Base-by-base conservation (phyloP, 345 rosid genomes). In the Populus alba region DNA sequence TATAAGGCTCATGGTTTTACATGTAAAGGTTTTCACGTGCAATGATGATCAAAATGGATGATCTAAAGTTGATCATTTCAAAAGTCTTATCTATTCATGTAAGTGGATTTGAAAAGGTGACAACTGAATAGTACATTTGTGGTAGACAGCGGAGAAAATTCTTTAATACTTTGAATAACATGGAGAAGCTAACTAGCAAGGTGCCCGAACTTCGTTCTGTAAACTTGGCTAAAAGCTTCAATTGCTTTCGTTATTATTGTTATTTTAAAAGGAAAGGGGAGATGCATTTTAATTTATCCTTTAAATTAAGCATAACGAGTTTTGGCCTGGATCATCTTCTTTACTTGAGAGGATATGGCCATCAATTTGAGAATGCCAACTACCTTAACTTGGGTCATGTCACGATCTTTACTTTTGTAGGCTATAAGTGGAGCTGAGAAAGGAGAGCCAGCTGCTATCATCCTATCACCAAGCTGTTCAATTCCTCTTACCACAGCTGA, bases 361-460 rank as follows among this genome's bases (percentile, higher is more conserved):
- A 25, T 39, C 20, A 66, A 12, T 18, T 55, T 38, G 5, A 66
- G 20, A 59, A 68, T 41, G 41, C 37, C 18, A 65, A 47, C 7
- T 49, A 6, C n/a, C 22, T 5, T 11, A 25, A 22, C 37, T 37
- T 74, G 41, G 5, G 29, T 22, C 7, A 25, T 63, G 31, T 76
- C 55, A 31, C 53, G 62, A 37, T 66, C 71, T 51, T 67, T 45
- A 75, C 51, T 72, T 81, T 7, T 73, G 79, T 85, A 93, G 98
- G 86, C 85, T 66, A 83, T 93, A 22, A 85, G 83, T 87, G 98
- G 99, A 81, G 87, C 91, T 70, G 99, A 95, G 86, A 93, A 93
- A 87, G 99, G 99, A 80, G 99, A 95, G 84, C 89, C 90, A 76
- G 95, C 99, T 41, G 98, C 96, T n/a, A 73, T 95, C 78, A 94